Evolutionary conservation across 2,329 filamentous ascomycete species (phyloP), one percentile per base, ranked within the genome.

Genomic region (Fusarium tjaetaba): DNA sequence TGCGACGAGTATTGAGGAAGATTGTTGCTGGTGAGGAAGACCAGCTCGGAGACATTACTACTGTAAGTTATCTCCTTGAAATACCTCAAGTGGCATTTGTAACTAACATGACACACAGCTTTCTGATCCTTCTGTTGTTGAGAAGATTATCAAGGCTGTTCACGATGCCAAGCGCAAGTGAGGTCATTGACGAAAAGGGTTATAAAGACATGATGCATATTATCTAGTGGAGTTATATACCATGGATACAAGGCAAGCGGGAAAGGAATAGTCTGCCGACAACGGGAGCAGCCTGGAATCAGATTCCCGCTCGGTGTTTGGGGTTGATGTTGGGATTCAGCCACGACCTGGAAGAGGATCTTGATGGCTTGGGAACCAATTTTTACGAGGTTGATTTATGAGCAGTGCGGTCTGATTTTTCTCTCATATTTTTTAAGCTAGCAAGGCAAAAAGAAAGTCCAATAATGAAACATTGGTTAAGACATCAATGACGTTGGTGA

Each of bases 11-110:
- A 80, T 85, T 99, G 86, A 90, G 96, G 79, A 99, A 99, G 94
- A 97, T 99, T 80, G 85, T 99, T 77, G 95, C 95, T 22, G 96
- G 96, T 41, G 96, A 99, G 87, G 96, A 98, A 85, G 96, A 99
- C 82, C 95, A 97, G 84, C 88, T 99, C 61, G 96, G 96, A 78
- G 96, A 99, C 80, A 97, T 88, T 41, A 94, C 93, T 26, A 98
- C 96, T 76, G 94, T 97, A 88, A 86, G 93, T 86, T 68, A 20
- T 16, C 2, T 28, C 11, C 39, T 13, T 14, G 5, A n/a, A 13
- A 30, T 34, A 7, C 22, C 20, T 36, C 24, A n/a, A 24, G 15
- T 24, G 22, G 26, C 16, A 15, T 15, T 24, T 32, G 51, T 59
- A 30, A 38, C 75, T 78, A 68, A 80, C 68, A 71, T 57, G 26